These are phyloP conservation scores for Musa acuminata DNA, from an alignment of 176 grass and related monocot genomes.

Conservation along the genomic window DNA sequence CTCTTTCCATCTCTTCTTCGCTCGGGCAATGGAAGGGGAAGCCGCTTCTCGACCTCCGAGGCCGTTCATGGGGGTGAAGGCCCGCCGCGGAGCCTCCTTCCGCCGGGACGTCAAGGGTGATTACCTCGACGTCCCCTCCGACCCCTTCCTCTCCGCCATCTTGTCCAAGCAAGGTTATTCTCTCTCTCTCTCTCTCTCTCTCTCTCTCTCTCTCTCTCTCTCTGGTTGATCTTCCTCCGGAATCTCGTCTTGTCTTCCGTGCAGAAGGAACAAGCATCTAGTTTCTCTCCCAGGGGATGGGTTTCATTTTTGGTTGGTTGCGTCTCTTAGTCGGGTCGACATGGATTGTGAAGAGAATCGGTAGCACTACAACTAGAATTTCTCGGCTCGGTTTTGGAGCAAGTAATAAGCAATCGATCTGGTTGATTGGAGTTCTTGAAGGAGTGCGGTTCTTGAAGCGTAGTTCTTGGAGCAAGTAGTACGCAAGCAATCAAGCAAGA, in stretches of 20 bases:
- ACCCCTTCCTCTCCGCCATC: conserved; percentile 14
- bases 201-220: not conserved
- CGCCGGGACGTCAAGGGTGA: conserved; percentile 12
- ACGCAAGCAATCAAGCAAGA: no score
- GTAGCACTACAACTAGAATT: not conserved
- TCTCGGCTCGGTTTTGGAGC: no score
- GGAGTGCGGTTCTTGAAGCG: no score
- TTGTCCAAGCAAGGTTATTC: conserved; percentile 18
- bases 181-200: not conserved
- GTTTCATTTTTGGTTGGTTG: not conserved
- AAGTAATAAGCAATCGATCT: no score
- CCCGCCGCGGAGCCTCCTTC: conserved; percentile 17
- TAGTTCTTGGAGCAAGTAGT: no score
- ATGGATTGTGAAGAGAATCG: not conserved
- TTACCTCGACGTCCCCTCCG: conserved; percentile 22
- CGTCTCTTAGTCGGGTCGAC: not conserved
- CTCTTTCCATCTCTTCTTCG: not conserved
- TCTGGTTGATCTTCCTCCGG: not conserved
- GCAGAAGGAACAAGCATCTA: not conserved
- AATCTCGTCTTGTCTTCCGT: not conserved
- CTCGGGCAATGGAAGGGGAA: not conserved
- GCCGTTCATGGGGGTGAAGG: conserved; percentile 29
- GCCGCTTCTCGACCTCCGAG: not conserved
- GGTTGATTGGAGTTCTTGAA: no score
- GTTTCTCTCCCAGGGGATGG: not conserved